A percentile compares a stretch with the other conserved stretches of the same genome.
phyloP scores from a whole-genome alignment of 2,329 filamentous ascomycete species.

The Pochonia chlamydosporia region DNA sequence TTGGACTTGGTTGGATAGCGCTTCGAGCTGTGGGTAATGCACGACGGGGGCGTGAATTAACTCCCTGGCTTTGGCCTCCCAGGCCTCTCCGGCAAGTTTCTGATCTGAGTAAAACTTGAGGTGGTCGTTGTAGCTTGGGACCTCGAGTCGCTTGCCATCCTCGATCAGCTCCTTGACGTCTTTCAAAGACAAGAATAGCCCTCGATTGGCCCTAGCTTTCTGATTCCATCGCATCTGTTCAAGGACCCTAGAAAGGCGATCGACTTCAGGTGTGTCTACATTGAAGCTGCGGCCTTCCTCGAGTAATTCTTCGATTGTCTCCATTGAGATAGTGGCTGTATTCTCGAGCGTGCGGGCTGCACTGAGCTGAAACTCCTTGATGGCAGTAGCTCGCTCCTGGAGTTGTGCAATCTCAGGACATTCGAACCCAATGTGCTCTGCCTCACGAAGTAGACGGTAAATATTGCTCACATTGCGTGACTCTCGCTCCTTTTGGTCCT shows the following conservation, averaged over 20 bases:
- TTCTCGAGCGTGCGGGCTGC: conserved; percentile 67
- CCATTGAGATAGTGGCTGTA: conserved; percentile 54
- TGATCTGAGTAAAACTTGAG: conserved; percentile 72
- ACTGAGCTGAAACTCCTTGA: conserved; percentile 76
- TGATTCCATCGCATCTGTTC: conserved; percentile 88
- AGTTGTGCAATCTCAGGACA: conserved; percentile 84
- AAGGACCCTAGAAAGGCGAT: conserved; percentile 71
- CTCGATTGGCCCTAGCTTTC: conserved; percentile 60
- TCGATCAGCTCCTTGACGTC: conserved; percentile 76
- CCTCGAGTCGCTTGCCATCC: conserved; percentile 69
- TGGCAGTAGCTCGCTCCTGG: conserved; percentile 77
- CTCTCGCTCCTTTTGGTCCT: conserved; percentile 78
- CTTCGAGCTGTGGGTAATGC: conserved; percentile 91
- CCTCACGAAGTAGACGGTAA: conserved; percentile 73
- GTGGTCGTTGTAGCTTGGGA: conserved; percentile 75
- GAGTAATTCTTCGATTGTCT: conserved; percentile 83
- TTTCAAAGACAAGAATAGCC: conserved; percentile 62
- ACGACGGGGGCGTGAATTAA: conserved; percentile 87
- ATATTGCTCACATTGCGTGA: conserved; percentile 86
- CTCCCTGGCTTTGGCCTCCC: conserved; percentile 91
- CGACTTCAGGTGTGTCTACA: conserved; percentile 84
- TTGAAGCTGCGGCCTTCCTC: conserved; percentile 86
- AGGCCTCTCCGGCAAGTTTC: conserved; percentile 69
- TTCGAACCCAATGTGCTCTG: conserved; percentile 85
- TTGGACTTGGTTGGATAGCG: conserved; percentile 75